Conservation (phyloP, 768 basidiomycete species). For the Lactifluus echinatus region DNA sequence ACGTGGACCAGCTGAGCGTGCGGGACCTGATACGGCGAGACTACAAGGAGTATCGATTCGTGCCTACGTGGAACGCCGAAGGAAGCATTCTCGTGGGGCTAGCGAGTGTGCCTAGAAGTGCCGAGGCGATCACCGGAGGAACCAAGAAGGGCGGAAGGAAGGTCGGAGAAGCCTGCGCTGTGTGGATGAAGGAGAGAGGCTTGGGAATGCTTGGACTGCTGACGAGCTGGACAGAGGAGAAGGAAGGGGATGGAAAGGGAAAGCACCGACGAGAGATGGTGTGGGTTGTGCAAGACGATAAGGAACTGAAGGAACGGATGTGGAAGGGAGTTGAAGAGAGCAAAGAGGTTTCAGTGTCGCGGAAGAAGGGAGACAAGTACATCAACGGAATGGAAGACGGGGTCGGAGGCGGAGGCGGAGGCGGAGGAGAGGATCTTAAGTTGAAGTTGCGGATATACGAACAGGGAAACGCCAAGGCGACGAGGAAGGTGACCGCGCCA, state of each 20-base stretch:
- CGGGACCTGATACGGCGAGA: slow-evolving; percentile 86
- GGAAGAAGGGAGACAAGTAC: slow-evolving; percentile 26
- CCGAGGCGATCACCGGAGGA: slow-evolving; percentile 44
- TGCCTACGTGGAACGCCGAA: slow-evolving; percentile 35
- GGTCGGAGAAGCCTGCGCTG: slow-evolving; percentile 33
- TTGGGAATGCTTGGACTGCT: slow-evolving; percentile 72
- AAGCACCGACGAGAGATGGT: slow-evolving; percentile 62
- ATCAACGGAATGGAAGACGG: slow-evolving; percentile 25
- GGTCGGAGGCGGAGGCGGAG: too few relatives aligned
- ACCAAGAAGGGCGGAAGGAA: slow-evolving; percentile 33
- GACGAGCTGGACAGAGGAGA: slow-evolving; percentile 55
- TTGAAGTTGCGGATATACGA: slow-evolving; percentile 9
- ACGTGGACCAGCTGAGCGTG: slow-evolving; percentile 57
- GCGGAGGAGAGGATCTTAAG: slow-evolving; percentile 14
- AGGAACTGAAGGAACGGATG: slow-evolving; percentile 37
- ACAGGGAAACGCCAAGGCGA: slow-evolving; percentile 14
- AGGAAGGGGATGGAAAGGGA: slow-evolving; percentile 41
- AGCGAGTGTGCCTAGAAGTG: slow-evolving; percentile 68
- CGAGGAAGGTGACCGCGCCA: slow-evolving; percentile 17
- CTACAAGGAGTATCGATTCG: slow-evolving; percentile 78
- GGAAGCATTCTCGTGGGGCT: slow-evolving; percentile 58
- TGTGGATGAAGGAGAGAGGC: slow-evolving; percentile 58
- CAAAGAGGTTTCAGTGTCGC: slow-evolving; percentile 43
- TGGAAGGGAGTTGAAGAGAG: slow-evolving; percentile 53
- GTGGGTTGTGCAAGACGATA: slow-evolving; percentile 46